Evolutionary conservation across 2,329 filamentous ascomycete genomes (phyloP).

Genomic region (Alternaria panax): DNA sequence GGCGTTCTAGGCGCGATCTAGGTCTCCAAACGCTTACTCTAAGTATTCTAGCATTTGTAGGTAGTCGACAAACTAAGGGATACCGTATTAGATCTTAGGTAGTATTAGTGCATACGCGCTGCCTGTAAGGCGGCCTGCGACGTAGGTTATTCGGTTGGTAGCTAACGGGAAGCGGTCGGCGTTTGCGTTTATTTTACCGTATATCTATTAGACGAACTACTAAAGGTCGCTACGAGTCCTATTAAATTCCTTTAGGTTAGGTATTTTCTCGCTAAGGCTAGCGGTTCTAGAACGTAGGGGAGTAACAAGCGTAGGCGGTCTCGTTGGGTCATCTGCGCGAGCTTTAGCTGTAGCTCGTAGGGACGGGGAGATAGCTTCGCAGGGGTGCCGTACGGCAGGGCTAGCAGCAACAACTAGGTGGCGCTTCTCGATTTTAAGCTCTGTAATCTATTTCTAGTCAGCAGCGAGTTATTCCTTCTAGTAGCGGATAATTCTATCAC

Average conservation of each 20-base stretch:
- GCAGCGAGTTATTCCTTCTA: background rate
- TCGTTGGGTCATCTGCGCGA: background rate
- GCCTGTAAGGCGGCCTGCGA: background rate
- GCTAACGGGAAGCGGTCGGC: background rate
- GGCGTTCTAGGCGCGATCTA: background rate
- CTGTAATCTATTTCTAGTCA: slow-evolving; percentile 1
- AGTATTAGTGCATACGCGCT: background rate
- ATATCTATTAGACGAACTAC: background rate
- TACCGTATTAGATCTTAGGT: slow-evolving; percentile 1
- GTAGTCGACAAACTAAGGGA: background rate
- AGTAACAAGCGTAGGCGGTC: background rate
- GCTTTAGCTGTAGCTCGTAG: background rate
- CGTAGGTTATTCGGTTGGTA: background rate
- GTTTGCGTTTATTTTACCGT: background rate
- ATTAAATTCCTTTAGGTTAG: slow-evolving; percentile 2
- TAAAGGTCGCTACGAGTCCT: background rate
- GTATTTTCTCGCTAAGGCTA: slow-evolving; percentile 3
- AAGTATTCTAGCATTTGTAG: background rate
- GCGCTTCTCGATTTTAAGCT: background rate
- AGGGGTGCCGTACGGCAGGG: too few species aligned
- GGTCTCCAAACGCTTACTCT: background rate
- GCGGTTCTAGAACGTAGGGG: background rate
- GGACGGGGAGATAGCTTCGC: background rate
- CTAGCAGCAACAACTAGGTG: background rate
- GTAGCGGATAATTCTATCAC: background rate